Evolutionary conservation across 2,329 filamentous ascomycete genomes (phyloP), one percentile per base, ranked within the genome.

Genomic region (Aureobasidium sp.): DNA sequence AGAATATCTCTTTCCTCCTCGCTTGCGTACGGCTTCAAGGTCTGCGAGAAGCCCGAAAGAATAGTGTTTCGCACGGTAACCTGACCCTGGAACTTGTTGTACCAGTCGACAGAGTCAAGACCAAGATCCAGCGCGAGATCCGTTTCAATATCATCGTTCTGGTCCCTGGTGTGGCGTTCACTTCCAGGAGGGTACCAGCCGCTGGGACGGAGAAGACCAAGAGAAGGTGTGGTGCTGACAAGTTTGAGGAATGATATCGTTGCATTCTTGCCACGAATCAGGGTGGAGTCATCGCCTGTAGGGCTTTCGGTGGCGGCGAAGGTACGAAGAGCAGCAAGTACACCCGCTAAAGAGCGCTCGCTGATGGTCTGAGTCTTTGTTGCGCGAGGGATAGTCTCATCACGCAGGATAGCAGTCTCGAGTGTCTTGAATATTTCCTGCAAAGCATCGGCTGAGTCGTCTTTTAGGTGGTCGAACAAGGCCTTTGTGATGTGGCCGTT

Each of bases 151-250:
- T 52, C 52, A n/a, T 60, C 60, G 4, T 47, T 52, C 27, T 65
- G 62, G 16, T 64, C 64, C 61, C 67, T 63, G 67, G 73, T 67
- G 76, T 73, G 25, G 6, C 61, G 63, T 63, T 88, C 85, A 49
- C 81, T 77, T 13, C 84, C 83, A 45, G 86, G 84, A 7, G 91
- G 90, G 73, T 97, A 97, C 74, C 91, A 89, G n/a, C 91, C 92
- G 39, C 84, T 85, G 62, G 90, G 87, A 3, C 86, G 83, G 59
- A 91, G 83, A 58, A 96, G 82, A 15, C 93, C 94, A 54, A 87
- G 85, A 4, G 80, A 81, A 0, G 86, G 78, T 45, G 83, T 86
- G 1, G 90, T 95, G 74, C 91, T 97, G 3, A 89, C 81, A 39
- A 85, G 79, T 53, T 87, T 74, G 49, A 99, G 77, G 66, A 97